These are phyloP conservation scores for Sclerotinia subarctica DNA, from an alignment of 2,329 filamentous ascomycete species.

Conservation along the genomic window DNA sequence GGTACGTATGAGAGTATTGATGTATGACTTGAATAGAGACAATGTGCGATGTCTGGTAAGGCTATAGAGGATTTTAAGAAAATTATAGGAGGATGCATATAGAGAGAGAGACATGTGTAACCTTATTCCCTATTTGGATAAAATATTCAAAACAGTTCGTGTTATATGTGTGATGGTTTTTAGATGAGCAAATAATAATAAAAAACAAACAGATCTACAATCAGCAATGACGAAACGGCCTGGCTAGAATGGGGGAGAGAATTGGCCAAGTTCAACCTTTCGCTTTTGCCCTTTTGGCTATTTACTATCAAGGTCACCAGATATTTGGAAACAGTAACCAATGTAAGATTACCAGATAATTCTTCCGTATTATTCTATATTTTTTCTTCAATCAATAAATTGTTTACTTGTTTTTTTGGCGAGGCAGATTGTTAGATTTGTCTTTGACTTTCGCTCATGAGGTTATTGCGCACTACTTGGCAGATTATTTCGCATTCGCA, in stretches of 20 bases:
- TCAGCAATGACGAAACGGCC: not conserved
- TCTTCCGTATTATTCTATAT: not conserved
- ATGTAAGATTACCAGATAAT: not conserved
- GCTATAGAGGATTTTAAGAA: not conserved
- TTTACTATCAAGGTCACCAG: not conserved
- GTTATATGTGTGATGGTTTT: not conserved
- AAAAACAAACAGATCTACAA: not conserved
- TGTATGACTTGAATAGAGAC: not conserved
- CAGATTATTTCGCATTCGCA: not conserved
- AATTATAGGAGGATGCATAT: too few species aligned
- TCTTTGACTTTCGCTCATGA: not conserved
- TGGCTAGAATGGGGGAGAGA: not conserved
- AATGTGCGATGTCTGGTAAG: not conserved
- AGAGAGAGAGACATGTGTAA: too few species aligned
- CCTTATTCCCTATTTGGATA: too few species aligned
- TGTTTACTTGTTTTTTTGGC: not conserved
- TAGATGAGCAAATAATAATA: not conserved
- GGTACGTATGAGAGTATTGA: not conserved
- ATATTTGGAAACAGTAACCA: not conserved
- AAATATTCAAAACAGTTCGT: too few species aligned
- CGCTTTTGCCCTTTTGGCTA: not conserved
- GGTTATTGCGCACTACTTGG: not conserved
- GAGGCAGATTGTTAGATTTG: not conserved
- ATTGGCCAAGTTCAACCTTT: conserved; percentile 1
- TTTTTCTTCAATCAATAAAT: not conserved